phyloP scores from a whole-genome alignment of 768 basidiomycete species.

The Suillus subaureus region DNA sequence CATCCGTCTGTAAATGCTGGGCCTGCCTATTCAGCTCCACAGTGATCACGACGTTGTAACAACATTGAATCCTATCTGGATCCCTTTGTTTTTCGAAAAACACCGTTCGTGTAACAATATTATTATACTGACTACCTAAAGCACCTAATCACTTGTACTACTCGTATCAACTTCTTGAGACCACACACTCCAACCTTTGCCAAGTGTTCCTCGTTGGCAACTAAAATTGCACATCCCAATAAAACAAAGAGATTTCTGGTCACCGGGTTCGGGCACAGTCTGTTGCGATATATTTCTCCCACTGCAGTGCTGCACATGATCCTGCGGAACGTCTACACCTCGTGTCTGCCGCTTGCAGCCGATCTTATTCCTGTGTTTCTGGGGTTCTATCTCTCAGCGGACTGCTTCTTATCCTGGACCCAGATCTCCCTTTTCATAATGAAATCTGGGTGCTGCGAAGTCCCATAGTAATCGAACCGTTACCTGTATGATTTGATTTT shows the following conservation, averaged over 20 bases:
- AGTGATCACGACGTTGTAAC: slow-evolving; percentile 18
- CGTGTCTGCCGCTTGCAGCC: slow-evolving; percentile 27
- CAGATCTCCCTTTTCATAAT: slow-evolving; percentile 7
- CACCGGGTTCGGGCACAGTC: slow-evolving; percentile 26
- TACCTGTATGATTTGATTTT: slow-evolving; percentile 5
- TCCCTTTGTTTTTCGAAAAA: slow-evolving; percentile 15
- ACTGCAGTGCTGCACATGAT: slow-evolving; percentile 17
- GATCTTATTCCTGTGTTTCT: slow-evolving; percentile 15
- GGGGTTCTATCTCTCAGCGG: slow-evolving; percentile 16
- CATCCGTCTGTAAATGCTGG: slow-evolving; percentile 30
- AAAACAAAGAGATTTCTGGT: slow-evolving; percentile 19
- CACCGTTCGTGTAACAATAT: slow-evolving; percentile 32
- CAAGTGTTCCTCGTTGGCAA: slow-evolving; percentile 15
- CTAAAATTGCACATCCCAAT: slow-evolving; percentile 23
- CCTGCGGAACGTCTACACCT: slow-evolving; percentile 23
- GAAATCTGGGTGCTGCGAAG: slow-evolving; percentile 3
- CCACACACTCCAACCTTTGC: slow-evolving; percentile 9
- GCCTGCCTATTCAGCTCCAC: slow-evolving; percentile 32
- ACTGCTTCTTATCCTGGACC: slow-evolving; percentile 14
- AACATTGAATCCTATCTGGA: slow-evolving; percentile 11
- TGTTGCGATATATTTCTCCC: slow-evolving; percentile 19
- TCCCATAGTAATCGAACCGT: background rate
- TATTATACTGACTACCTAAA: slow-evolving; percentile 36
- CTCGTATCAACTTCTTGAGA: slow-evolving; percentile 29
- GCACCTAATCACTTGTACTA: slow-evolving; percentile 27